Evolutionary conservation across 2,329 filamentous ascomycete species (phyloP), one percentile per base, ranked within the genome.

Genomic region (Fusarium cyanostomum): DNA sequence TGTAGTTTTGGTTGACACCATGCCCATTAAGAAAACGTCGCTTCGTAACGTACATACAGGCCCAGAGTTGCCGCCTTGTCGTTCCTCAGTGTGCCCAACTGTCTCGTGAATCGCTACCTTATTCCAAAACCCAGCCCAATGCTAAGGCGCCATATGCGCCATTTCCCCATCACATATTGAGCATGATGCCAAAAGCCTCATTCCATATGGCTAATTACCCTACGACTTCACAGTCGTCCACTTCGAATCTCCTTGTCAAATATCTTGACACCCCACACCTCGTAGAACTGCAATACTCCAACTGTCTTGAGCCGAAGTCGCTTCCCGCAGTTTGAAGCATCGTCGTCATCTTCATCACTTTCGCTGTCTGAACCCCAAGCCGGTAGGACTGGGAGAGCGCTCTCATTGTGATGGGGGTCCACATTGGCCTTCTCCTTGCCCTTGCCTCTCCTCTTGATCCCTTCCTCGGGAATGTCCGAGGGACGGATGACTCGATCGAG

Each of bases 241-340:
- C 61, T 73, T 28, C 81, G 76, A 44, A 87, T 73, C 68, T 87
- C 84, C 72, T 86, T 87, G 66, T 84, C 79, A 62, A 87, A 88
- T 45, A 88, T 87, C 59, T 78, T 79, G 31, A 87, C 78, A 0
- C 79, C 84, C 76, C 76, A 77, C 9, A 77, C 76, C 30, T 78
- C 76, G 43, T 77, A 77, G 56, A 77, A 78, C 35, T 74, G 76
- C 34, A 78, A 52, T 13, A 74, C 74, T 3, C 75, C 75, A 33
- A 76, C 67, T 2, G 75, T 77, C 68, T 72, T 77, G 51, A 74
- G 75, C 13, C 74, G 70, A 45, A 78, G 72, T 34, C 74, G 69
- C 38, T 69, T 72, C 24, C 73, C 75, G 38, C 61, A 69, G 51
- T 73, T 73, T 28, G 66, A 64, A 9, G 49, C 69, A 45, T 74